Evolutionary conservation across 768 basidiomycete species (phyloP), one percentile per base, ranked within the genome.

Genomic region (Trichaptum fuscoviolaceum): DNA sequence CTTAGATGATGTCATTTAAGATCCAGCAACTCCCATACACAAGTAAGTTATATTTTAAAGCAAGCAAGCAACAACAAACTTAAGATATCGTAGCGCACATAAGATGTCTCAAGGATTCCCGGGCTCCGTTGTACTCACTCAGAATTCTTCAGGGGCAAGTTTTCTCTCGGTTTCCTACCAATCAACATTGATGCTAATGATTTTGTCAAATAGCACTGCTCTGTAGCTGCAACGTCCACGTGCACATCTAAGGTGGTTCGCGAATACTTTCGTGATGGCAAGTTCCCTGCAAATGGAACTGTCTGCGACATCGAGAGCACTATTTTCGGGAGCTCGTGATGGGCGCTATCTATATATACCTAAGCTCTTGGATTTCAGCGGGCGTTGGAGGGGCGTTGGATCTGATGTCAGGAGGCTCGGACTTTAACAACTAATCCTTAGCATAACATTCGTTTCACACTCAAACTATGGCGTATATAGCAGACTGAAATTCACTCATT

Each of bases 231-330:
- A 7, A 63, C 68, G 10, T 72, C 71, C 6, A 61, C 68, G 1
- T 72, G 69, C 62, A 72, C 73, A 7, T 66, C 67, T 0, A 72
- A 70, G 52, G 58, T 63, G 36, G 68, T 73, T 60, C 70, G 72
- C 8, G 63, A 62, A 9, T 74, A 74, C 65, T 74, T 74, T 69
- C 64, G 67, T n/a, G 67, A 74, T 0, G 73, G 73, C 24, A 68
- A 63, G 17, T 59, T 74, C 3, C 73, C 73, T 3, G 35, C 66
- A 34, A 58, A 63, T 3, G 73, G 70, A 12, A 72, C 73, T 9
- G 69, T 73, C 7, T 74, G 73, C 64, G 68, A 71, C 23, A 66
- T 70, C 42, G 66, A 70, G 42, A 63, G 65, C 58, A 58, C 27
- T 24, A 35, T 69, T 8, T 71, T 71, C 66, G 57, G 42, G 26